phyloP scores from a whole-genome alignment of 2,329 filamentous ascomycete genomes.

The Microdochium nivale region DNA sequence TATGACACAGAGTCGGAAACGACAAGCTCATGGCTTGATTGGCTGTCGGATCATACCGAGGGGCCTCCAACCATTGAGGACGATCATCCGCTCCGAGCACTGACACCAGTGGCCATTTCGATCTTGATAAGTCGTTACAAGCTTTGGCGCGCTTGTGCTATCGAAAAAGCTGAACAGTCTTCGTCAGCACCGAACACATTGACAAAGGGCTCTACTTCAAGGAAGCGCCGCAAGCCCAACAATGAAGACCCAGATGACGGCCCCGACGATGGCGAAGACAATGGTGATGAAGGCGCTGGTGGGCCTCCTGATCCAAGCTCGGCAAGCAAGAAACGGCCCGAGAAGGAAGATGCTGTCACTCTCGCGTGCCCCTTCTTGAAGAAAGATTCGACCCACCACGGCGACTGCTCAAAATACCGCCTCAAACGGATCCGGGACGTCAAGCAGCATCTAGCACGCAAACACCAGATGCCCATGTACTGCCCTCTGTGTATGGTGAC shows the following conservation, averaged over 20 bases:
- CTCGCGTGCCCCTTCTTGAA: background rate
- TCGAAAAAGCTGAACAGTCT: background rate
- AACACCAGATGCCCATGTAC: slow-evolving; percentile 5
- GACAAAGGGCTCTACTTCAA: background rate
- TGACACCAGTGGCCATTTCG: background rate
- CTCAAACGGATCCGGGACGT: slow-evolving; percentile 10
- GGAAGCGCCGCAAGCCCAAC: background rate
- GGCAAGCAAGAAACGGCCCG: background rate
- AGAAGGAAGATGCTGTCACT: background rate
- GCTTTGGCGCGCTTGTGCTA: background rate
- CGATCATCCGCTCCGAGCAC: background rate
- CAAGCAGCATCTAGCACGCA: slow-evolving; percentile 10
- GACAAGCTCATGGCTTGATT: background rate
- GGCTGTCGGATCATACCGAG: background rate
- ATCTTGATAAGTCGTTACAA: background rate
- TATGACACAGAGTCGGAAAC: background rate
- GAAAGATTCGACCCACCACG: background rate
- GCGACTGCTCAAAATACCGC: slow-evolving; percentile 7
- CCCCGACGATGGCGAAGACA: background rate
- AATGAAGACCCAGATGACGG: background rate
- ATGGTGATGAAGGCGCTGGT: background rate
- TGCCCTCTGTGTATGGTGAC: slow-evolving; percentile 5
- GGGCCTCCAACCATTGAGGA: background rate
- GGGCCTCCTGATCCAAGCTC: background rate
- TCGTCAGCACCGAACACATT: background rate